Percentiles rank a stretch among this genome's conserved stretches.
phyloP scores from a whole-genome alignment of 2,329 filamentous ascomycete genomes.

The Botrytis elliptica region DNA sequence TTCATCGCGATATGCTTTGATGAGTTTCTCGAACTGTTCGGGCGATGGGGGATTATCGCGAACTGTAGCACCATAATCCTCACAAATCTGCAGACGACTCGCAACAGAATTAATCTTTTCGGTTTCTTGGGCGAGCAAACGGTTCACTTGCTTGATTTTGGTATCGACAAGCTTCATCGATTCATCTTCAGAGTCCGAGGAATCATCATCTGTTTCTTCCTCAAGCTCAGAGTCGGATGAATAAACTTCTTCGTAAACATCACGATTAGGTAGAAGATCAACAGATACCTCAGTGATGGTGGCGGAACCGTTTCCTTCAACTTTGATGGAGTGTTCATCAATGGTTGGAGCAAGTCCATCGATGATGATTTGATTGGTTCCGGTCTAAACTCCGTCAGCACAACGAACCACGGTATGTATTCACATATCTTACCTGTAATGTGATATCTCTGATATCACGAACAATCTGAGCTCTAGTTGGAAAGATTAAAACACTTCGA shows the following conservation, averaged over 20 bases:
- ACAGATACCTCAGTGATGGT: slow-evolving; percentile 63
- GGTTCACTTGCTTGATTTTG: slow-evolving; percentile 32
- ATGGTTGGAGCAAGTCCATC: slow-evolving; percentile 53
- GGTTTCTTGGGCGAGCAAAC: slow-evolving; percentile 32
- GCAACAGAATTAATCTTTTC: slow-evolving; percentile 38
- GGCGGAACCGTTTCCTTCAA: slow-evolving; percentile 57
- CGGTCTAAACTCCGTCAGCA: slow-evolving; percentile 40
- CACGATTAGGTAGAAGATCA: slow-evolving; percentile 53
- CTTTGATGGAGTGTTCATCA: slow-evolving; percentile 57
- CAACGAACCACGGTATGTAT: neutral
- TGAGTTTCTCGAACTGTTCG: slow-evolving; percentile 30
- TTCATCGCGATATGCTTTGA: slow-evolving; percentile 34
- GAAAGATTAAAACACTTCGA: slow-evolving; percentile 62
- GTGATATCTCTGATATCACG: slow-evolving; percentile 57
- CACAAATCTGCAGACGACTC: slow-evolving; percentile 33
- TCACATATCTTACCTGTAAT: slow-evolving; percentile 38
- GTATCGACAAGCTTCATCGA: slow-evolving; percentile 28
- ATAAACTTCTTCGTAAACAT: slow-evolving; percentile 44
- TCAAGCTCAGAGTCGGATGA: slow-evolving; percentile 40
- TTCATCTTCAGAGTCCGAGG: slow-evolving; percentile 36
- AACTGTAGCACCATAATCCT: slow-evolving; percentile 34
- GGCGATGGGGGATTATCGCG: slow-evolving; percentile 26
- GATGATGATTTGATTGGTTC: slow-evolving; percentile 56
- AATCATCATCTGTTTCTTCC: slow-evolving; percentile 35
- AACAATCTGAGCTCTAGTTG: slow-evolving; percentile 57